Percentiles rank a stretch among this genome's conserved stretches.
Evolutionary conservation across 495 filamentous ascomycete genomes (phyloP).

Genomic region (Aspergillus kassunensis): DNA sequence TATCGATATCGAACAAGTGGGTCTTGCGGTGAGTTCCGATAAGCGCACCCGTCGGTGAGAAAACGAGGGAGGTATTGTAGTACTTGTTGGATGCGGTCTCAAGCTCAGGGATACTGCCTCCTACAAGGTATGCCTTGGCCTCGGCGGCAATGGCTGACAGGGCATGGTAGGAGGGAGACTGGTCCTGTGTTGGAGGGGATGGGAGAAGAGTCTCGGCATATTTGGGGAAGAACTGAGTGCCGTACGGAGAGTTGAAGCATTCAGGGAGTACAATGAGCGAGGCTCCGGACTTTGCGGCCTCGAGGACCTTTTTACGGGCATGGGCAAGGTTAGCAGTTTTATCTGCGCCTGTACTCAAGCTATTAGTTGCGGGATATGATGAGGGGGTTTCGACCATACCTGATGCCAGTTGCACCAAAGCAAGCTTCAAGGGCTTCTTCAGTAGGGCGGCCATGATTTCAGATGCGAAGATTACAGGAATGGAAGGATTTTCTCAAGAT

Average conservation of each 20-base stretch:
- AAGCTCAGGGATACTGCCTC: conserved; percentile 88
- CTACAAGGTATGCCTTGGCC: conserved; percentile 72
- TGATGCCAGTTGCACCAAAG: conserved; percentile 75
- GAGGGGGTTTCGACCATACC: conserved; percentile 35
- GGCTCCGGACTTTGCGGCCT: conserved; percentile 72
- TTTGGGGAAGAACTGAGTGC: conserved; percentile 80
- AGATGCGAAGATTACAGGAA: background rate
- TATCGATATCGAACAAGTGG: conserved; percentile 99
- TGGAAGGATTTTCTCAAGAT: background rate
- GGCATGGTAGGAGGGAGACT: conserved; percentile 80
- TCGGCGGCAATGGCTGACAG: conserved; percentile 75
- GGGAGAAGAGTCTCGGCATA: conserved; percentile 88
- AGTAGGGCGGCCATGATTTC: conserved; percentile 52
- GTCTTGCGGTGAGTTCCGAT: conserved; percentile 87
- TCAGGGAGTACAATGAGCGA: conserved; percentile 62
- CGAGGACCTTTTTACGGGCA: conserved; percentile 76
- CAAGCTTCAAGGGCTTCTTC: conserved; percentile 72
- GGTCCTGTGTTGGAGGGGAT: conserved; percentile 63
- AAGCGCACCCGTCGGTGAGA: conserved; percentile 70
- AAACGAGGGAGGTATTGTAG: conserved; percentile 88
- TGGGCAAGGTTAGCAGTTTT: conserved; percentile 80
- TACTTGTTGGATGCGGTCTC: conserved; percentile 62
- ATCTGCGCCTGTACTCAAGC: conserved; percentile 55
- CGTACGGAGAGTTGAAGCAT: conserved; percentile 96
- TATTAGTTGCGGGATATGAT: background rate